Evolutionary conservation across 805 yeast species (phyloP).

Genomic region (Ogataea pilisensis): DNA sequence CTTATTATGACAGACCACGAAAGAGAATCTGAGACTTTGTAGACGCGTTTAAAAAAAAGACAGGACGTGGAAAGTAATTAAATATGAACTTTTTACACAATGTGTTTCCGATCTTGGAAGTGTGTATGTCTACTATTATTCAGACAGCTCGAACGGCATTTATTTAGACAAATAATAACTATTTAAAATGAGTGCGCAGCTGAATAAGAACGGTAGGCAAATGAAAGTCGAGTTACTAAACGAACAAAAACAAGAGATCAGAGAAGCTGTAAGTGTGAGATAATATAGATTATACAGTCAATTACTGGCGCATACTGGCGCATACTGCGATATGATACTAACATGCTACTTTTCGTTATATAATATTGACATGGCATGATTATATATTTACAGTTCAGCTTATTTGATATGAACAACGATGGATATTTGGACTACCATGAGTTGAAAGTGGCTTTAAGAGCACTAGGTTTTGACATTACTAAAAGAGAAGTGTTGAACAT

Average conservation of each 20-base stretch:
- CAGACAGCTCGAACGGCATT: not conserved
- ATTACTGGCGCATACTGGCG: too few relatives aligned
- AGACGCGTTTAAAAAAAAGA: too few relatives aligned
- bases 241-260: conserved; percentile 86
- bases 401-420: conserved; percentile 91
- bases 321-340: too few relatives aligned
- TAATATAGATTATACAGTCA: not conserved
- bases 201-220: conserved; percentile 30
- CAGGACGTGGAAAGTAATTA: too few relatives aligned
- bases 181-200: conserved; percentile 7
- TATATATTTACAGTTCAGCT: conserved; percentile 63
- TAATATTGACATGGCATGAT: not conserved
- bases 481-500: conserved; percentile 72
- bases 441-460: conserved; percentile 87
- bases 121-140: too few relatives aligned
- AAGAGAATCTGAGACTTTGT: too few relatives aligned
- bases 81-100: too few relatives aligned
- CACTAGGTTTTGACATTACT: conserved; percentile 83
- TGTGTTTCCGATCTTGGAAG: too few relatives aligned
- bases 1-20: not conserved
- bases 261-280: conserved; percentile 62
- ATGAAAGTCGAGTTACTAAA: conserved; percentile 66
- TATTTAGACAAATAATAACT: not conserved
- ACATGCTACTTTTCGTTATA: conserved; percentile 1
- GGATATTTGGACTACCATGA: conserved; percentile 91